Percentiles rank a stretch among this genome's conserved stretches.
These are phyloP conservation scores for Parascedosporium putredinis DNA, from an alignment of 2,329 filamentous ascomycete genomes.

Conservation along the genomic window DNA sequence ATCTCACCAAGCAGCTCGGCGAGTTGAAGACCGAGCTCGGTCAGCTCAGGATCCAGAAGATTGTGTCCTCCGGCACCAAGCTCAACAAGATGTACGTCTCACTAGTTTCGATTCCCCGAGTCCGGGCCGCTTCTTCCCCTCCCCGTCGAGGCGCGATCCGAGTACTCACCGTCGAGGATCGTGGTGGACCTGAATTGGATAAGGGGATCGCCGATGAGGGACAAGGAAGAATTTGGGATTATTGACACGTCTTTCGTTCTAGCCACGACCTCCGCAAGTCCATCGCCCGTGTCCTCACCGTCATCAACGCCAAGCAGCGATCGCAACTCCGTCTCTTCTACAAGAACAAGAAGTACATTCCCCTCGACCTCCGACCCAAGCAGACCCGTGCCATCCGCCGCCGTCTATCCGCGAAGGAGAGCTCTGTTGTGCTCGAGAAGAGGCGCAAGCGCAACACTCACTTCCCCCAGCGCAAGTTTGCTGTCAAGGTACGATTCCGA, in stretches of 20 bases:
- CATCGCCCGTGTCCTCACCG: slow-evolving; percentile 94
- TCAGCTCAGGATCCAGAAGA: slow-evolving; percentile 96
- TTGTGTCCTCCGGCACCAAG: slow-evolving; percentile 89
- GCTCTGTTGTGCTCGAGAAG: slow-evolving; percentile 76
- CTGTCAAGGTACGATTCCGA: slow-evolving; percentile 75
- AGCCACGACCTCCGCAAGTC: slow-evolving; percentile 99
- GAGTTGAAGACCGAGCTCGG: slow-evolving; percentile 95
- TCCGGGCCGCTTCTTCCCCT: no score
- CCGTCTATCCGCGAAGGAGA: slow-evolving; percentile 86
- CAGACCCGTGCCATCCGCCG: slow-evolving; percentile 96
- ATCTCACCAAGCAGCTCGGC: slow-evolving; percentile 87
- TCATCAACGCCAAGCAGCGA: slow-evolving; percentile 99
- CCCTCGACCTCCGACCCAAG: slow-evolving; percentile 97
- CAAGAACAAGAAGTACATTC: slow-evolving; percentile 99
- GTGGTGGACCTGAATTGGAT: no score
- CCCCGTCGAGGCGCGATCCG: no score
- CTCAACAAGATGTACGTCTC: slow-evolving; percentile 94
- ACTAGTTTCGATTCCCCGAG: background rate
- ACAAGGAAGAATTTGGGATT: slow-evolving; percentile 11
- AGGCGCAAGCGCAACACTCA: slow-evolving; percentile 91
- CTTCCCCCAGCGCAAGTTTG: slow-evolving; percentile 98
- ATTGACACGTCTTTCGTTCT: slow-evolving; percentile 18
- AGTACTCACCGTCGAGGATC: no score
- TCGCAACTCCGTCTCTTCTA: slow-evolving; percentile 97
- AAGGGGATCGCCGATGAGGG: no score